Conservation (phyloP, 257 asterid species). For the Forsythia viridissima region DNA sequence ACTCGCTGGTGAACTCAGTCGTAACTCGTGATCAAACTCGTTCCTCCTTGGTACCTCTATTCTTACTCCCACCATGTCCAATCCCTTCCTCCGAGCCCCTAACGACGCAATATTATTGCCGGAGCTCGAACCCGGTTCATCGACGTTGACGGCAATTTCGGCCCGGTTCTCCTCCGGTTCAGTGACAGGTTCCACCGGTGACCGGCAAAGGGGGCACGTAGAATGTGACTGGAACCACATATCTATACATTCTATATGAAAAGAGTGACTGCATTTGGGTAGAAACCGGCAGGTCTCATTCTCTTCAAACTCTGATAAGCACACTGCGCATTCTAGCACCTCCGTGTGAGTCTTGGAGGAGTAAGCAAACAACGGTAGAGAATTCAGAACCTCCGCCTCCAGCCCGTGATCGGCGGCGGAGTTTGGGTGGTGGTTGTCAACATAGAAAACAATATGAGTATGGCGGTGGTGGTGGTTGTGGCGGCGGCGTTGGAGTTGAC, state of each 20-base stretch:
- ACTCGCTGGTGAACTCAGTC: slow-evolving; percentile 40
- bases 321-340: slow-evolving; percentile 69
- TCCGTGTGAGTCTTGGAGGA: slow-evolving; percentile 36
- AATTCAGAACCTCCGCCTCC: slow-evolving; percentile 50
- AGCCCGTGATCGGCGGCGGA: slow-evolving; percentile 52
- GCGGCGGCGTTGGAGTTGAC: slow-evolving; percentile 49
- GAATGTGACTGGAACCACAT: slow-evolving; percentile 86
- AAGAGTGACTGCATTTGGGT: slow-evolving; percentile 71
- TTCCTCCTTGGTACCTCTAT: slow-evolving; percentile 62
- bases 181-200: slow-evolving; percentile 47
- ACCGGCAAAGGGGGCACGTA: slow-evolving; percentile 87
- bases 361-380: slow-evolving; percentile 55
- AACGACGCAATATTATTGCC: slow-evolving; percentile 27
- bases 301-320: slow-evolving; percentile 74
- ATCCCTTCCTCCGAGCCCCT: slow-evolving; percentile 50
- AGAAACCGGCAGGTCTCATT: slow-evolving; percentile 55
- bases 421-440: slow-evolving; percentile 33
- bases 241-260: slow-evolving; percentile 75
- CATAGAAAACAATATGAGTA: slow-evolving; percentile 51
- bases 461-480: slow-evolving; percentile 42
- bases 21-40: slow-evolving; percentile 42
- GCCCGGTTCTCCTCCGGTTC: slow-evolving; percentile 25
- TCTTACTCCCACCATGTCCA: slow-evolving; percentile 45
- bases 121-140: slow-evolving; percentile 49
- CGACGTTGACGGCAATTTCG: slow-evolving; percentile 15